Conservation (phyloP, 768 basidiomycete species). For the Holtermannia corniformis region DNA sequence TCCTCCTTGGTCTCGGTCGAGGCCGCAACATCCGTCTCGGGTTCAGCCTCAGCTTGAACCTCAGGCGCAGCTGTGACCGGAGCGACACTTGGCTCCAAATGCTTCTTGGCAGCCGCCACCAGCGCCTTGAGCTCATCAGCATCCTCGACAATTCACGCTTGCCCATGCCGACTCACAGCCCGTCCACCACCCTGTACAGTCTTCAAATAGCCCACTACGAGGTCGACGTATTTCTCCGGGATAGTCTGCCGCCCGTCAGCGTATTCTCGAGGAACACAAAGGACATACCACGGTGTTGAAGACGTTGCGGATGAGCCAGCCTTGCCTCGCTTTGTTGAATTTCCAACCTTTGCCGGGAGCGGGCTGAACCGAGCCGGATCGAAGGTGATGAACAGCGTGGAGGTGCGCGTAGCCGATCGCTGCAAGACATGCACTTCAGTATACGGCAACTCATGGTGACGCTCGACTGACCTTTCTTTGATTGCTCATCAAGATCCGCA, state of each 20-base stretch:
- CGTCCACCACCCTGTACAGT: slow-evolving; percentile 23
- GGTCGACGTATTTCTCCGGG: slow-evolving; percentile 24
- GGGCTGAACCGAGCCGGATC: background rate
- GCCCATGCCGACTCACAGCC: slow-evolving; percentile 8
- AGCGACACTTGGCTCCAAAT: background rate
- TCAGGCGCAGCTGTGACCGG: background rate
- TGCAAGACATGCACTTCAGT: no score
- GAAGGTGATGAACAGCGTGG: background rate
- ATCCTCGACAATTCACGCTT: background rate
- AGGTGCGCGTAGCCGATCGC: background rate
- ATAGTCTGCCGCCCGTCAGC: background rate
- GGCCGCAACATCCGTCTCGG: background rate
- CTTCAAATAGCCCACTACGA: slow-evolving; percentile 23
- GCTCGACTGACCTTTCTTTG: no score
- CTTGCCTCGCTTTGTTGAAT: slow-evolving; percentile 33
- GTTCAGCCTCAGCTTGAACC: background rate
- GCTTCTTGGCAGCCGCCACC: background rate
- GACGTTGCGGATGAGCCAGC: slow-evolving; percentile 25
- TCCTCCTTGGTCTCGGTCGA: background rate
- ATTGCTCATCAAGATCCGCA: background rate
- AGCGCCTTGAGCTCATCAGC: background rate
- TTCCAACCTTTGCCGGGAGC: slow-evolving; percentile 21
- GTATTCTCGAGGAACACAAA: background rate
- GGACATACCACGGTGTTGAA: slow-evolving; percentile 17
- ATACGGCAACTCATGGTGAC: no score